phyloP scores from a whole-genome alignment of 139 green algal genomes.

The Eudorina sp. region DNA sequence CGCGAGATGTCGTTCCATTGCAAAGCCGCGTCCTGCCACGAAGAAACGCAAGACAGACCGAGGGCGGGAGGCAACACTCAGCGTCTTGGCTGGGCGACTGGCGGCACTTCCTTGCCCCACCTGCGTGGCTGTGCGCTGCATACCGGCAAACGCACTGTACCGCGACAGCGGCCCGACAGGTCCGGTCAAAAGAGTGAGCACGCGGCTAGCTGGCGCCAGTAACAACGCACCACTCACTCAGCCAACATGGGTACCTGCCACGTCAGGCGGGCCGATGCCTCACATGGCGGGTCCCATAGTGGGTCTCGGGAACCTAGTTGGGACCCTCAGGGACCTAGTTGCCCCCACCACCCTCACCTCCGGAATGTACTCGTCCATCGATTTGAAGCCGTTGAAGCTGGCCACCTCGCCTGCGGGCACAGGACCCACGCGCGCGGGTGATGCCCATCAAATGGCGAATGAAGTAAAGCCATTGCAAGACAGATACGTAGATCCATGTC shows the following conservation, averaged over 20 bases:
- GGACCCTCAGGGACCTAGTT: neutral
- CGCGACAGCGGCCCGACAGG: too few species aligned
- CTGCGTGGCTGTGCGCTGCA: neutral
- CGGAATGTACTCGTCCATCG: conserved; percentile 4
- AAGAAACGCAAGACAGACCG: too few species aligned
- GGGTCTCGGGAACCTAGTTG: neutral
- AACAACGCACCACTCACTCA: neutral
- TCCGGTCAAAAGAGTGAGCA: neutral
- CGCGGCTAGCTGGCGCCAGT: neutral
- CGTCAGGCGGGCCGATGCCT: neutral
- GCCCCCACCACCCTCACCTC: neutral
- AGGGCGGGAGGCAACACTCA: too few species aligned
- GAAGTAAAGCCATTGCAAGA: neutral
- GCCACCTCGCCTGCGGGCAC: conserved; percentile 3
- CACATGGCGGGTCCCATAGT: neutral
- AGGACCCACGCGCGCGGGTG: neutral
- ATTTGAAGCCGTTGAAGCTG: neutral
- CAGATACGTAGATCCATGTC: neutral
- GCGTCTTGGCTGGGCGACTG: too few species aligned
- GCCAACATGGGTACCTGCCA: neutral
- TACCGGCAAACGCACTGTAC: neutral
- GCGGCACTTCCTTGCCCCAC: neutral
- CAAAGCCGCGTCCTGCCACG: neutral
- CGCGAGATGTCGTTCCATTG: neutral
- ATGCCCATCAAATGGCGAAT: neutral